Conservation (phyloP, 805 yeast genomes). For the Kregervanrija delftensis region DNA sequence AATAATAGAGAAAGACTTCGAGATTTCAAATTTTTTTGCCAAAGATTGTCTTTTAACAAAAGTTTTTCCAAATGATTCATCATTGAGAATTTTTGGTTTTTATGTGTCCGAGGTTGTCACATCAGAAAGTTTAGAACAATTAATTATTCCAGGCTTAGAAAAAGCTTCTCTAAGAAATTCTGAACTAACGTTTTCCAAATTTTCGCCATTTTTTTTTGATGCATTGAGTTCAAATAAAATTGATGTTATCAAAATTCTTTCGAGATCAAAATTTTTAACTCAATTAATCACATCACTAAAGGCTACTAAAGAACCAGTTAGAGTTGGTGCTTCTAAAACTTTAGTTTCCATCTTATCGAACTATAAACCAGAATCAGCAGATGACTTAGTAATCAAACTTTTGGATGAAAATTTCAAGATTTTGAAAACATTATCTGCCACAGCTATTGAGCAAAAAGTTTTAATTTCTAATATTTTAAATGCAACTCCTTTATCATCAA, state of each 20-base stretch:
- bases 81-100: slow-evolving; percentile 15
- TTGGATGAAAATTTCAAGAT: slow-evolving; percentile 49
- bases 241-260: slow-evolving; percentile 36
- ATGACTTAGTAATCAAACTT: slow-evolving; percentile 27
- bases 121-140: slow-evolving; percentile 8
- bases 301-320: slow-evolving; percentile 62
- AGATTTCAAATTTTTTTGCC: slow-evolving; percentile 24
- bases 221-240: slow-evolving; percentile 25
- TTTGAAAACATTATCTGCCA: slow-evolving; percentile 47
- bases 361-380: slow-evolving; percentile 15
- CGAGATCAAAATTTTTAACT: slow-evolving; percentile 36
- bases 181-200: slow-evolving; percentile 52
- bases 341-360: slow-evolving; percentile 19
- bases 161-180: slow-evolving; percentile 75
- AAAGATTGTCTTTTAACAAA: slow-evolving; percentile 33
- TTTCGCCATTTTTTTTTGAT: slow-evolving; percentile 45
- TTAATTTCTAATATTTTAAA: slow-evolving; percentile 40
- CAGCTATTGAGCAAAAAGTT: slow-evolving; percentile 60
- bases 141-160: slow-evolving; percentile 49
- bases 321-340: slow-evolving; percentile 39
- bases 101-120: slow-evolving; percentile 10
- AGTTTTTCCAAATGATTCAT: slow-evolving; percentile 9
- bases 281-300: slow-evolving; percentile 53
- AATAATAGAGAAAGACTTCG: slow-evolving; percentile 10
- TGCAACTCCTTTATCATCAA: slow-evolving; percentile 20